Conservation (phyloP, 345 rosid species). For the Conringia planisiliqua region DNA sequence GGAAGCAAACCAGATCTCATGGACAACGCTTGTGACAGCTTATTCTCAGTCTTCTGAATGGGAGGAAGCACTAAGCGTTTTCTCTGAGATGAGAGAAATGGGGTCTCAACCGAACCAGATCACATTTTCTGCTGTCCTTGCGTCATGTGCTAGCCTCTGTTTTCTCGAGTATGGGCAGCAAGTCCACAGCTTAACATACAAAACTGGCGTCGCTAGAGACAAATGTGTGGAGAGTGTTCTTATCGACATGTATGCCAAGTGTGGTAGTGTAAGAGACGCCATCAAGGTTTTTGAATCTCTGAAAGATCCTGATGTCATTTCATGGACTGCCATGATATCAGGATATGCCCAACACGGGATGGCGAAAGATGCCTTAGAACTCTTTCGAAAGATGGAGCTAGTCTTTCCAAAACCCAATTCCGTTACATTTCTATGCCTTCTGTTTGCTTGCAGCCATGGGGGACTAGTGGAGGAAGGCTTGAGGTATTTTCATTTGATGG, state of each 20-base stretch:
- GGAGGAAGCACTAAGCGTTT: conserved; percentile 42
- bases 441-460: conserved; percentile 67
- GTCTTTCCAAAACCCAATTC: conserved; percentile 43
- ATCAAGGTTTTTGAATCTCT: conserved; percentile 36
- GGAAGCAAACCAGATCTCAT: conserved; percentile 45
- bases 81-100: conserved; percentile 46
- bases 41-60: conserved; percentile 43
- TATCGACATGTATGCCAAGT: conserved; percentile 64
- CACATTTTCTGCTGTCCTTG: conserved; percentile 48
- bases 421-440: conserved; percentile 52
- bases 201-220: conserved; percentile 41
- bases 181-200: conserved; percentile 46
- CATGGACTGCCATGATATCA: conserved; percentile 59
- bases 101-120: conserved; percentile 51
- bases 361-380: conserved; percentile 40
- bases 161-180: conserved; percentile 44
- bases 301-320: conserved; percentile 39
- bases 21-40: too few relatives aligned
- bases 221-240: conserved; percentile 52
- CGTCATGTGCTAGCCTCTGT: conserved; percentile 52
- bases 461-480: conserved; percentile 57
- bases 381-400: conserved; percentile 43
- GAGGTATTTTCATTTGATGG: conserved; percentile 41
- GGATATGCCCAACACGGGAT: conserved; percentile 61
- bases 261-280: conserved; percentile 55